phyloP scores from a whole-genome alignment of 1,284 basidiomycete species.

The Macrocybe sp. region DNA sequence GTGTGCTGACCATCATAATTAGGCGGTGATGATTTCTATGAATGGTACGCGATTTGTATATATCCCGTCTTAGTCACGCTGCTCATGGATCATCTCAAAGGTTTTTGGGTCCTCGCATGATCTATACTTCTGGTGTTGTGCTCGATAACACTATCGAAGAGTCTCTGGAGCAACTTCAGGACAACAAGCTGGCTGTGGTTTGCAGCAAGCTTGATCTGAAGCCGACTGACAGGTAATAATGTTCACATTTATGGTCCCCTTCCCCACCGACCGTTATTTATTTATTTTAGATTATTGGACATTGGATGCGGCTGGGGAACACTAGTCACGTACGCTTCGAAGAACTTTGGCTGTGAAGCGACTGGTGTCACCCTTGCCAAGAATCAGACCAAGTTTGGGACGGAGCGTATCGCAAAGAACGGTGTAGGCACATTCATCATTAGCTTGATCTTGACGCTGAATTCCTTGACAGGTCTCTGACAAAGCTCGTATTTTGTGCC shows the following conservation, averaged over 20 bases:
- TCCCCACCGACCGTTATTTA: neutral
- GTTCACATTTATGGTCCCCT: conserved; percentile 2
- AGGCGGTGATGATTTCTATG: conserved; percentile 91
- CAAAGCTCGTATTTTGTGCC: conserved; percentile 89
- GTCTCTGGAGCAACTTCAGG: conserved; percentile 93
- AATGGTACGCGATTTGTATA: conserved; percentile 49
- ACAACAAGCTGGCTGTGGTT: conserved; percentile 95
- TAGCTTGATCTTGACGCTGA: neutral
- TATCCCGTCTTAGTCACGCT: neutral
- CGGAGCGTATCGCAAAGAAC: conserved; percentile 81
- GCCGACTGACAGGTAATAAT: conserved; percentile 55
- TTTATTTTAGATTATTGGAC: conserved; percentile 61
- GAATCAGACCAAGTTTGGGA: conserved; percentile 93
- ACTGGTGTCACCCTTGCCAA: conserved; percentile 93
- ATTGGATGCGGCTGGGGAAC: conserved; percentile 99
- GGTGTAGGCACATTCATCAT: conserved; percentile 42
- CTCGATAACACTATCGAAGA: conserved; percentile 72
- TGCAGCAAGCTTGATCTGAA: conserved; percentile 93
- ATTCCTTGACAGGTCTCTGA: conserved; percentile 36
- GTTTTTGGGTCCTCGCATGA: conserved; percentile 95
- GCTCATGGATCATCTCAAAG: conserved; percentile 26
- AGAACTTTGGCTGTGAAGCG: conserved; percentile 94
- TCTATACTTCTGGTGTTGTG: conserved; percentile 95
- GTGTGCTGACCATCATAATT: conserved; percentile 11
- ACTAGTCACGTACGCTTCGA: conserved; percentile 89